Conservation (phyloP, 768 basidiomycete genomes). For the Hortiboletus campestris region DNA sequence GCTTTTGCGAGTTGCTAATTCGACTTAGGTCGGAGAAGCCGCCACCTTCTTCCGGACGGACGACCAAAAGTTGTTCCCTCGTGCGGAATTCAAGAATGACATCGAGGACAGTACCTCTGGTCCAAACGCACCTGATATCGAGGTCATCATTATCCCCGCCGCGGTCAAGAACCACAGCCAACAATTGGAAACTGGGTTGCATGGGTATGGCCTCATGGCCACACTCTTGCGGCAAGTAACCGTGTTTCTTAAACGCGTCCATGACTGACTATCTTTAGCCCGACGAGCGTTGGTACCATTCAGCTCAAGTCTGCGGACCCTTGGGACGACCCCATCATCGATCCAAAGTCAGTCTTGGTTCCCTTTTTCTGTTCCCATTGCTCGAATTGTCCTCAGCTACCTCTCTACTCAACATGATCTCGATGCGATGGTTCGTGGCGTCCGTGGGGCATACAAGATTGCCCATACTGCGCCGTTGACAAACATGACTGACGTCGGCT, state of each 20-base stretch:
- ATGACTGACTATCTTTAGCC: slow-evolving; percentile 27
- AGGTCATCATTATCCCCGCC: slow-evolving; percentile 21
- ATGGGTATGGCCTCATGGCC: slow-evolving; percentile 18
- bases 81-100: slow-evolving; percentile 23
- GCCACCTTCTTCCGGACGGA: slow-evolving; percentile 35
- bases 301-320: slow-evolving; percentile 41
- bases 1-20: background rate
- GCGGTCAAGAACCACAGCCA: background rate
- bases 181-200: background rate
- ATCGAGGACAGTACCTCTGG: slow-evolving; percentile 32
- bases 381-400: slow-evolving; percentile 33
- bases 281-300: slow-evolving; percentile 43
- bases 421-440: slow-evolving; percentile 39
- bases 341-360: slow-evolving; percentile 38
- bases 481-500: slow-evolving; percentile 33
- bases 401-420: slow-evolving; percentile 42
- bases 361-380: background rate
- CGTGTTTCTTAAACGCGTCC: background rate
- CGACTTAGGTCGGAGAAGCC: slow-evolving; percentile 26
- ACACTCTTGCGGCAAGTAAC: slow-evolving; percentile 26
- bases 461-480: slow-evolving; percentile 39
- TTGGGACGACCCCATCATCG: slow-evolving; percentile 41
- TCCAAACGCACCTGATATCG: slow-evolving; percentile 30
- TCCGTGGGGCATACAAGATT: slow-evolving; percentile 38
- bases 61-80: slow-evolving; percentile 31